Percentiles rank a stretch among this genome's conserved stretches.
Conservation (phyloP, 2,329 filamentous ascomycete genomes). For the Pseudovirgaria hyperparasitica region DNA sequence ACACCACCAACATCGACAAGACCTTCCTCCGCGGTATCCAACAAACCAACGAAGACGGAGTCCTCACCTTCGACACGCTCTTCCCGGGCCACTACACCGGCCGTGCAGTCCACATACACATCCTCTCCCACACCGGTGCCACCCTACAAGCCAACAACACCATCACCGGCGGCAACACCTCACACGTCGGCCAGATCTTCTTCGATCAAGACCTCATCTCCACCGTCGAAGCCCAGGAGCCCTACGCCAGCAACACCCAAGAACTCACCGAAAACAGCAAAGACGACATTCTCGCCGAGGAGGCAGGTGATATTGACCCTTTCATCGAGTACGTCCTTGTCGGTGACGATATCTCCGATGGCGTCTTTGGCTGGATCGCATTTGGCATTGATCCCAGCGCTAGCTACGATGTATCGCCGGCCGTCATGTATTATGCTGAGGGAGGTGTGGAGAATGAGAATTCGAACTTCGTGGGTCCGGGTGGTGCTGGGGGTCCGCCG, state of each 20-base stretch:
- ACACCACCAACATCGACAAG: constrained; percentile 18
- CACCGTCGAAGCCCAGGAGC: constrained; percentile 34
- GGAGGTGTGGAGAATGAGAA: constrained; percentile 17
- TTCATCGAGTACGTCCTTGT: constrained; percentile 46
- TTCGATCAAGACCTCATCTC: constrained; percentile 47
- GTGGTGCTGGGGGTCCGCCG: too few relatives aligned
- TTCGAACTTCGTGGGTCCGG: constrained; percentile 8
- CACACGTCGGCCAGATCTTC: constrained; percentile 53
- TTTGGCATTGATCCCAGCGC: constrained; percentile 17
- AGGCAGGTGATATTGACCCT: constrained; percentile 39
- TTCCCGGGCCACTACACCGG: constrained; percentile 34
- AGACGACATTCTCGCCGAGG: constrained; percentile 37
- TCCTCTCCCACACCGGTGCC: constrained; percentile 24
- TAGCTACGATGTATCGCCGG: constrained; percentile 15
- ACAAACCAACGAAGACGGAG: constrained; percentile 32
- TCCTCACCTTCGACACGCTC: constrained; percentile 36
- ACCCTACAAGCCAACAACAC: constrained; percentile 37
- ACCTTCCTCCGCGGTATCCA: constrained; percentile 37
- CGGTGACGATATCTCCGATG: constrained; percentile 31
- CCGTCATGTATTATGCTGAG: constrained; percentile 13
- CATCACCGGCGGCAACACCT: constrained; percentile 36
- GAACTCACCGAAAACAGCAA: constrained; percentile 36
- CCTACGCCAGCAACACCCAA: constrained; percentile 32
- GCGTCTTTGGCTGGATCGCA: constrained; percentile 21
- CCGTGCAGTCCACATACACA: constrained; percentile 31